Conservation (phyloP, 2,329 filamentous ascomycete genomes). For the Cladophialophora exuberans region DNA sequence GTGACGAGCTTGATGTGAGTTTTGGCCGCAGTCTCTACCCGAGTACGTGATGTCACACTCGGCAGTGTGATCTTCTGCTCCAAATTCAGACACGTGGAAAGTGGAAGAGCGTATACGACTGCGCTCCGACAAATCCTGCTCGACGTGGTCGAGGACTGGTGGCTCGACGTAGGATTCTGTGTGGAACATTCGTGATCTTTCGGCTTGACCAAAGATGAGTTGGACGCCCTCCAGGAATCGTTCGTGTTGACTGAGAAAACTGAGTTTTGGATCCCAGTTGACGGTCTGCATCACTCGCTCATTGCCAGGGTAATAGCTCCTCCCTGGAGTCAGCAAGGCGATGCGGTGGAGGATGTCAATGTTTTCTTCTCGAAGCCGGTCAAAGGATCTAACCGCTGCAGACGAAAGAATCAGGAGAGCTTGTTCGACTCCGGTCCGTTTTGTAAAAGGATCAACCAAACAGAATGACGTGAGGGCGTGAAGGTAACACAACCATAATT, state of each 20-base stretch:
- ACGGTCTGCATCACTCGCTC: slow-evolving; percentile 53
- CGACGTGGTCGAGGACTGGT: slow-evolving; percentile 19
- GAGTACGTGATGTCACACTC: slow-evolving; percentile 40
- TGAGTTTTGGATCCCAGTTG: slow-evolving; percentile 46
- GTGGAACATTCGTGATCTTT: background rate
- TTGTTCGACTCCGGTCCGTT: slow-evolving; percentile 38
- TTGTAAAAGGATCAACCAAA: slow-evolving; percentile 41
- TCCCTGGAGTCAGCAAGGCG: background rate
- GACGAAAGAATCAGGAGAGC: slow-evolving; percentile 34
- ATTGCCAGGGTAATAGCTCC: background rate
- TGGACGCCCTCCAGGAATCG: slow-evolving; percentile 44
- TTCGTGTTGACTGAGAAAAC: slow-evolving; percentile 51
- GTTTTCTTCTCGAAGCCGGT: background rate
- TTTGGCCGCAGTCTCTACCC: slow-evolving; percentile 36
- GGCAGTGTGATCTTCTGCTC: slow-evolving; percentile 42
- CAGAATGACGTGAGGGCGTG: slow-evolving; percentile 44
- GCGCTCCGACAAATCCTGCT: slow-evolving; percentile 33
- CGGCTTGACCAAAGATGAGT: slow-evolving; percentile 43
- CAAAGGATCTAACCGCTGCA: slow-evolving; percentile 13
- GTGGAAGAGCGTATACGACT: slow-evolving; percentile 39
- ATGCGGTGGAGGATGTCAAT: background rate
- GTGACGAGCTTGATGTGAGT: background rate
- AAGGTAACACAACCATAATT: slow-evolving; percentile 37
- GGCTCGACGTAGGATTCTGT: background rate
- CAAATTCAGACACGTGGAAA: slow-evolving; percentile 41